Base-by-base conservation (phyloP, 805 yeast species). In the Lipomyces spencermartinsiae region DNA sequence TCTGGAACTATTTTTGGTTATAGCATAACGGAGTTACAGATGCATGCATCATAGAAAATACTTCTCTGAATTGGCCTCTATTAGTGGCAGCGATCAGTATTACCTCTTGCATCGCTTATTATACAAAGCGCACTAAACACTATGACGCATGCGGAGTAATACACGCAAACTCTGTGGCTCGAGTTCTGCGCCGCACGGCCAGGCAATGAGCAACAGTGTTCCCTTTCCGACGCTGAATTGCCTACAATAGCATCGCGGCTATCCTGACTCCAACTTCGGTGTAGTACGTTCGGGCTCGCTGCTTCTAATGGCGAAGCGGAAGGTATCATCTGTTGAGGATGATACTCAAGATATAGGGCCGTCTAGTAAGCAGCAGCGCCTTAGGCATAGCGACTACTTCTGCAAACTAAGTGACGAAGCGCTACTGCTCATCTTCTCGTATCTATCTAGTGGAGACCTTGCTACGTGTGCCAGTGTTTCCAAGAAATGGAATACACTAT, bases 391-490 rank as follows among this genome's bases (percentile, higher is more conserved):
- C 49, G 56, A 12, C 35, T 19, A 10, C 60, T 29, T 63, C 31
- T 59, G 22, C 2, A 49, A 58, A 12, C 65, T 65, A 60, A 64
- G 68, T 34, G 63, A 68, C 39, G 71, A 68, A 39, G 69, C 71
- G 6, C n/a, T 65, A 0, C 59, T 68, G 6, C 63, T 33, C 31
- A 62, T 68, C n/a, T 63, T 68, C 35, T 62, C 71, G 37, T 51
- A 58, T 56, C 62, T 68, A 5, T 25, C 62, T 5, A 46, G 64
- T 25, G 22, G 49, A 10, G 71, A 68, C 46, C 46, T 68, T 12
- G 56, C 67, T 9, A 46, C 31, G 6, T 65, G 71, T 49, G 46
- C 71, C 25, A 31, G 67, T 19, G 65, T 66, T 5, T 68, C 66
- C 25, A 43, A 43, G 34, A 62, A 34, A 37, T 57, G 59, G 31